Base-by-base conservation (phyloP, 2,329 filamentous ascomycete species). In the Venturia asperata region DNA sequence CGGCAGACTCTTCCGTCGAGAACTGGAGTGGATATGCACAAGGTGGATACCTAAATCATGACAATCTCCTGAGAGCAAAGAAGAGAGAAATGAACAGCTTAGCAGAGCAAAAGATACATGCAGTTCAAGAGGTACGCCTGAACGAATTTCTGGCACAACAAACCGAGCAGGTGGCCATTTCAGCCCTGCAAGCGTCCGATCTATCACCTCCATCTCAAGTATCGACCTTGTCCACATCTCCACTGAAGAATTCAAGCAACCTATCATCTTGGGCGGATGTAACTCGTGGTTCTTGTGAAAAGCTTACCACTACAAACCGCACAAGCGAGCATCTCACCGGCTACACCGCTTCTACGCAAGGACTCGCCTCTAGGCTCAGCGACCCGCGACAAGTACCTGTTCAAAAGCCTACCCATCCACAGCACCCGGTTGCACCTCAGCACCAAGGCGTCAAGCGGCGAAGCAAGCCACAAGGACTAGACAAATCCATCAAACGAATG, bases 361-460 rank as follows among this genome's bases (percentile, higher is more conserved):
- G 4, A 5, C 21, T 47, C 19, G 45, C 21, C 19, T 24, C 45
- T 4, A 47, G 17, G 5, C 27, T 9, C 10, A 11, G 15, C 7
- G 47, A n/a, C 21, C 47, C 27, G 9, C 47, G 47, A 30, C 47
- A 11, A 27, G 7, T 15, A 7, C 10, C n/a, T 37, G 7, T 7
- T 13, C 47, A 52, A n/a, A 37, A 58, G 52, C 30, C 52, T 56
- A 15, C 30, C 19, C 52, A 58, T 58, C 52, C 52, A 58, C 52
- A 58, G 52, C 52, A 58, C 30, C 24, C 49, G 34, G 49, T 55
- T 37, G 52, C 30, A 24, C 52, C 17, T 19, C 52, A 58, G 19
- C 30, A 58, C 15, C 27, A 19, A 34, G 13, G 37, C 1, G 52
- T 13, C 17, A 37, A n/a, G 52, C 52, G 17, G 11, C 52, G 52